phyloP scores from a whole-genome alignment of 768 basidiomycete genomes.

The Rhodosporidiobolus odoratus region DNA sequence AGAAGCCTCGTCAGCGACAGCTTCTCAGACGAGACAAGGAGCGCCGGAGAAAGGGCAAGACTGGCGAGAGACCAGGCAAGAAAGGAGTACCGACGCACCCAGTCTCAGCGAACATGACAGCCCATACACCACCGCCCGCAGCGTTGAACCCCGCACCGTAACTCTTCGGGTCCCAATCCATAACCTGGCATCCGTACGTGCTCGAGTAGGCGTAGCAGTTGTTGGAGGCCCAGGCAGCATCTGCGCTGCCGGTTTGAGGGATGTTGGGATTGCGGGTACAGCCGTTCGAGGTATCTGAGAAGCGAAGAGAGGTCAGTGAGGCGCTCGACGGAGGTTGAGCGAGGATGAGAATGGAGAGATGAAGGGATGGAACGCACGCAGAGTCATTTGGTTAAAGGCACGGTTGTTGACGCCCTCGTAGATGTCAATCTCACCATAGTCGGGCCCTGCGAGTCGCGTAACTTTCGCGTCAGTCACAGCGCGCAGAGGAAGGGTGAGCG shows the following conservation, averaged over 20 bases:
- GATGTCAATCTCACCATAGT: conserved; percentile 47
- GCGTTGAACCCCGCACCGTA: conserved; percentile 52
- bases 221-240: conserved; percentile 40
- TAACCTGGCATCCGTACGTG: conserved; percentile 50
- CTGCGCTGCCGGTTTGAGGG: conserved; percentile 44
- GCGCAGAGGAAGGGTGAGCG: not conserved
- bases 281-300: not conserved
- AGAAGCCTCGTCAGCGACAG: not conserved
- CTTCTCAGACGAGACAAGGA: not conserved
- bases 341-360: conserved; percentile 33
- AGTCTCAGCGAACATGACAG: conserved; percentile 45
- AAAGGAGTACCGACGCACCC: conserved; percentile 43
- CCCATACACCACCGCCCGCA: conserved; percentile 52
- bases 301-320: not conserved
- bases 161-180: conserved; percentile 44
- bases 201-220: conserved; percentile 44
- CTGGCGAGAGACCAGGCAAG: not conserved
- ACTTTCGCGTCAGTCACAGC: not conserved
- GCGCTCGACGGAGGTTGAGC: not conserved
- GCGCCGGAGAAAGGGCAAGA: too few species aligned
- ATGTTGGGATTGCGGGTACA: conserved; percentile 25
- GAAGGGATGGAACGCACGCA: conserved; percentile 34
- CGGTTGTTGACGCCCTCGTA: conserved; percentile 46
- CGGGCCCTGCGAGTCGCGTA: conserved; percentile 50
- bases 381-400: conserved; percentile 34